Evolutionary conservation across 2,329 filamentous ascomycete species (phyloP).

Genomic region (Monilinia vaccinii-corymbosi): DNA sequence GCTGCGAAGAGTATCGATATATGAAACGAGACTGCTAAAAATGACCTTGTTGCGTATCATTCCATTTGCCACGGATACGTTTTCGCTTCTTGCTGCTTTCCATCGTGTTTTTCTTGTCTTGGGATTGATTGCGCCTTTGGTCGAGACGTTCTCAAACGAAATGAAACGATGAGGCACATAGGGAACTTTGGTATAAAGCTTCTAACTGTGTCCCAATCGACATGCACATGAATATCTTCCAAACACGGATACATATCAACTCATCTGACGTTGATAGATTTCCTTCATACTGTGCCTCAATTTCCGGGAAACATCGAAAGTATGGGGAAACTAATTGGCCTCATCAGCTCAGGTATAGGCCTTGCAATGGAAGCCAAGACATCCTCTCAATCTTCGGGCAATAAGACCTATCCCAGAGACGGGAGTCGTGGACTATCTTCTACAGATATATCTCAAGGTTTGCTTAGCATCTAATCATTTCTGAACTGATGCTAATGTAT

Average conservation of each 20-base stretch:
- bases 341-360: constrained; percentile 7
- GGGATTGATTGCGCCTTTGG: neutral
- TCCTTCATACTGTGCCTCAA: neutral
- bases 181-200: neutral
- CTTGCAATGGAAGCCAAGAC: constrained; percentile 8
- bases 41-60: neutral
- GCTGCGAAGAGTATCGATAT: neutral
- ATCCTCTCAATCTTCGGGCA: neutral
- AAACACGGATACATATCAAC: neutral
- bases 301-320: neutral
- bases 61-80: neutral
- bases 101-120: neutral
- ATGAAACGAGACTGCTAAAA: neutral
- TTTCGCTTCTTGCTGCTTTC: neutral
- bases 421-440: neutral
- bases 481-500: neutral
- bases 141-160: neutral
- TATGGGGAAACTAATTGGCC: constrained; percentile 2
- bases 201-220: neutral
- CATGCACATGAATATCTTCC: too few relatives aligned
- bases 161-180: too few relatives aligned
- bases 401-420: neutral
- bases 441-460: neutral
- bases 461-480: neutral
- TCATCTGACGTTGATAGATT: neutral